phyloP scores from a whole-genome alignment of 352 stramenopile species.

The Globisporangium viniferum region DNA sequence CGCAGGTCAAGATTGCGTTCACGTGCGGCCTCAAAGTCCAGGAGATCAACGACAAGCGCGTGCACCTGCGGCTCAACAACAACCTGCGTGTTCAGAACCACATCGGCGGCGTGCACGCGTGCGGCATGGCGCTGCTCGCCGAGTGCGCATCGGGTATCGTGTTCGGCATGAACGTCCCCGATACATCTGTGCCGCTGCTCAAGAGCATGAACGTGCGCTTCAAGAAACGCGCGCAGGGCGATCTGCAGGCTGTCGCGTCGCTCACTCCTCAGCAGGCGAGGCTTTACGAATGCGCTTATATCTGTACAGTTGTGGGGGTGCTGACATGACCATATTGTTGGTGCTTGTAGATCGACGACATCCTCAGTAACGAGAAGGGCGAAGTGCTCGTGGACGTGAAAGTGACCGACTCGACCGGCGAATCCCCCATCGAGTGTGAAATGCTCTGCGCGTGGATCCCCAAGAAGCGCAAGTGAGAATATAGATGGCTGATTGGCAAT shows the following conservation, averaged over 20 bases:
- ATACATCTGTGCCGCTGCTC: conserved; percentile 73
- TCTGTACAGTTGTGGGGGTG: background rate
- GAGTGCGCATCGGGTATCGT: conserved; percentile 84
- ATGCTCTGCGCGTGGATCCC: conserved; percentile 85
- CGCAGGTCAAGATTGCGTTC: conserved; percentile 79
- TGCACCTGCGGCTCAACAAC: conserved; percentile 71
- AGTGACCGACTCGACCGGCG: conserved; percentile 68
- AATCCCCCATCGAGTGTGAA: conserved; percentile 77
- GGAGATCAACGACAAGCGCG: conserved; percentile 40
- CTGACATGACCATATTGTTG: background rate
- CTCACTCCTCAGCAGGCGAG: conserved; percentile 64
- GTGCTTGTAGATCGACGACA: conserved; percentile 35
- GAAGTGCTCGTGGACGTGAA: conserved; percentile 66
- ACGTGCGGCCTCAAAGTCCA: conserved; percentile 75
- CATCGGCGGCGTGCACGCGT: conserved; percentile 85
- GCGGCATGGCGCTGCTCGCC: conserved; percentile 79
- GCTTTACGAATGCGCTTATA: background rate
- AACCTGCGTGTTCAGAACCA: conserved; percentile 82
- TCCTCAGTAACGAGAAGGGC: conserved; percentile 68
- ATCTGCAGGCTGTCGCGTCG: conserved; percentile 67
- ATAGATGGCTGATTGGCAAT: background rate
- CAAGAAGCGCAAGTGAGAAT: conserved; percentile 40
- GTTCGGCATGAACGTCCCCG: conserved; percentile 84
- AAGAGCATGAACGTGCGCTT: conserved; percentile 86
- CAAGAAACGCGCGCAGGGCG: conserved; percentile 64